Conservation (phyloP, 2,329 filamentous ascomycete genomes). For the Hypoxylon sp. region DNA sequence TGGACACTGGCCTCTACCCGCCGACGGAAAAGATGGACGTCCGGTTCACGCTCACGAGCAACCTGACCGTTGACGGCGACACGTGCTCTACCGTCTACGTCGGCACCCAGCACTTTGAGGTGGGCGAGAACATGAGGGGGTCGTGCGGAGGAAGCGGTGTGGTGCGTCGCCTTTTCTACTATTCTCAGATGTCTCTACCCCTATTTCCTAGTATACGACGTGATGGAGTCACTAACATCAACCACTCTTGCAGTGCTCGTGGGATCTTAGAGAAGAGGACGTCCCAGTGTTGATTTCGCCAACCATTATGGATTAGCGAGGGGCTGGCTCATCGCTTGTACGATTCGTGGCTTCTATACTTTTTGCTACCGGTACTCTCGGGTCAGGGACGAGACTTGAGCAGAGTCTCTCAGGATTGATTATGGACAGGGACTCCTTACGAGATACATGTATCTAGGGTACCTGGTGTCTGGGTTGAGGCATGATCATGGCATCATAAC, state of each 20-base stretch:
- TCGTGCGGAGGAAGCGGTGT: slow-evolving; percentile 37
- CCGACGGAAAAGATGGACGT: slow-evolving; percentile 37
- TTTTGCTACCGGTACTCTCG: too few species aligned
- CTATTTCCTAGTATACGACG: neutral
- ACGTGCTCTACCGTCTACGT: slow-evolving; percentile 28
- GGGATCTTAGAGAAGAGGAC: slow-evolving; percentile 13
- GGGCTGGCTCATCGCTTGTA: slow-evolving; percentile 4
- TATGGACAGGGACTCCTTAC: too few species aligned
- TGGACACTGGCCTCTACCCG: slow-evolving; percentile 8
- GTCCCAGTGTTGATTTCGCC: slow-evolving; percentile 20
- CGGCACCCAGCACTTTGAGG: slow-evolving; percentile 38
- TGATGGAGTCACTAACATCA: slow-evolving; percentile 1
- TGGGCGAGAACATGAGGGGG: slow-evolving; percentile 30
- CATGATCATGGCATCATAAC: slow-evolving; percentile 42
- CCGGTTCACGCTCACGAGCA: slow-evolving; percentile 35
- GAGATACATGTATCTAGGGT: too few species aligned
- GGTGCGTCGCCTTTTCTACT: slow-evolving; percentile 6
- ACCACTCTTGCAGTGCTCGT: slow-evolving; percentile 19
- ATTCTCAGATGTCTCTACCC: neutral
- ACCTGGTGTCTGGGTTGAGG: too few species aligned
- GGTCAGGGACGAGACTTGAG: too few species aligned
- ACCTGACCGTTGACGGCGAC: slow-evolving; percentile 24
- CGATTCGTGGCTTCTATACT: neutral
- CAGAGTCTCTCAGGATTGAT: too few species aligned
- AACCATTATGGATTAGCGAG: slow-evolving; percentile 3